Evolutionary conservation across 495 filamentous ascomycete species (phyloP), one percentile per base, ranked within the genome.

Genomic region (Hypoxylon fuscum): DNA sequence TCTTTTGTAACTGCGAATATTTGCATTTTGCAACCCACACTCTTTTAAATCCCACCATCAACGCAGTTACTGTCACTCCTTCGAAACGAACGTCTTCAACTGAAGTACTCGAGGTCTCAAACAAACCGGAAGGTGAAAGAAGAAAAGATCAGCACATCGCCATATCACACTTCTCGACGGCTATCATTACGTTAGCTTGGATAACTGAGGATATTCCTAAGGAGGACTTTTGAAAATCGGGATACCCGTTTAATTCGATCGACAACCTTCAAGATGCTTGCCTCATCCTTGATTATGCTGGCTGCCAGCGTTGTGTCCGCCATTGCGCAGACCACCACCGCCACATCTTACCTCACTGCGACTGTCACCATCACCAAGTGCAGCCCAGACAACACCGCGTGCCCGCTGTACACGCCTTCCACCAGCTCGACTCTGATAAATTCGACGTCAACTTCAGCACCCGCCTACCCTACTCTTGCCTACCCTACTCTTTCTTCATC

Each of bases 331-430:
- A 77, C 71, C 43, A 71, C 71, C 31, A 79, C 79, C 38, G 74
- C 76, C 56, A 79, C 77, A 21, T 69, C 71, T 50, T 77, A 76
- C 55, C 59, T 77, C 63, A 79, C 78, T 29, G 61, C 72, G 48
- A 79, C 77, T 23, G 64, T 79, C 68, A 81, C 80, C 63, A 75
- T 81, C 64, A 79, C 77, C 53, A 58, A 74, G 70, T 79, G 78
- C 74, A 78, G 74, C 66, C 74, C 77, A 7, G 74, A 71, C 29
- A 70, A 71, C 68, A 73, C 80, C 47, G 66, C 72, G 52, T 77
- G 83, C 77, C 74, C 81, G 25, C 61, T 71, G 45, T 69, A 74
- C 29, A 68, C 74, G 29, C 56, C 71, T 25, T 57, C 67, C 12
- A 49, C 62, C 34, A 64, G 25, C 50, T 68, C 54, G n/a, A n/a